A percentile compares a stretch with the other conserved stretches of the same genome.
Conservation (phyloP, 352 stramenopile species). For the Globisporangium paddicum region DNA sequence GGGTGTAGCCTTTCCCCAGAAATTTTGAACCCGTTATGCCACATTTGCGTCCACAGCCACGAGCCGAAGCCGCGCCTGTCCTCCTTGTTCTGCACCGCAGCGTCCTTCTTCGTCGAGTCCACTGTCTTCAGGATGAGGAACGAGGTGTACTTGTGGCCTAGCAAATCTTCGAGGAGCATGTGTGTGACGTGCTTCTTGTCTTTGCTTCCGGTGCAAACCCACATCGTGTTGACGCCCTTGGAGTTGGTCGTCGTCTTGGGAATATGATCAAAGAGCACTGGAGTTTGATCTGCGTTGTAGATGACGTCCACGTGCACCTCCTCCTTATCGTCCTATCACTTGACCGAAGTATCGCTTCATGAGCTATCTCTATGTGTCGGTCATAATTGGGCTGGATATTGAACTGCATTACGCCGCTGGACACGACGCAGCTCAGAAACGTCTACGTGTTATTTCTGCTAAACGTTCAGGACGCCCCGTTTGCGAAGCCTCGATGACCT, state of each 20-base stretch:
- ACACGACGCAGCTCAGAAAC: constrained; percentile 31
- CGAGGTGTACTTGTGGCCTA: not conserved
- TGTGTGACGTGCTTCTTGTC: not conserved
- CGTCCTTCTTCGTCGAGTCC: not conserved
- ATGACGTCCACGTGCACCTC: too few species aligned
- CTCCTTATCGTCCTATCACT: constrained; percentile 43
- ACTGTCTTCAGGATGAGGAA: not conserved
- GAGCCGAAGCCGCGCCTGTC: not conserved
- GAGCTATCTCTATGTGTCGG: constrained; percentile 42
- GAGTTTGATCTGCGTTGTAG: too few species aligned
- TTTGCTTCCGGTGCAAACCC: too few species aligned
- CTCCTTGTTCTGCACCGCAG: not conserved
- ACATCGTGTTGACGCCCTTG: too few species aligned
- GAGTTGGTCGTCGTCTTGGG: too few species aligned
- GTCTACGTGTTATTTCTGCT: constrained; percentile 56
- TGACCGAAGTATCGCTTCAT: constrained; percentile 42
- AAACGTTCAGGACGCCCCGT: constrained; percentile 39
- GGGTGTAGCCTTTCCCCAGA: too few species aligned
- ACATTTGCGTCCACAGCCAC: not conserved
- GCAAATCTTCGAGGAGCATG: not conserved
- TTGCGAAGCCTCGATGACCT: constrained; percentile 49
- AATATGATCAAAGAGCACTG: too few species aligned
- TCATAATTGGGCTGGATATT: constrained; percentile 64
- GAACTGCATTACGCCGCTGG: constrained; percentile 39
- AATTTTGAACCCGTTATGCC: too few species aligned